Evolutionary conservation across 176 grass and related monocot genomes (phyloP).

Genomic region (Puccinellia tenuiflora): DNA sequence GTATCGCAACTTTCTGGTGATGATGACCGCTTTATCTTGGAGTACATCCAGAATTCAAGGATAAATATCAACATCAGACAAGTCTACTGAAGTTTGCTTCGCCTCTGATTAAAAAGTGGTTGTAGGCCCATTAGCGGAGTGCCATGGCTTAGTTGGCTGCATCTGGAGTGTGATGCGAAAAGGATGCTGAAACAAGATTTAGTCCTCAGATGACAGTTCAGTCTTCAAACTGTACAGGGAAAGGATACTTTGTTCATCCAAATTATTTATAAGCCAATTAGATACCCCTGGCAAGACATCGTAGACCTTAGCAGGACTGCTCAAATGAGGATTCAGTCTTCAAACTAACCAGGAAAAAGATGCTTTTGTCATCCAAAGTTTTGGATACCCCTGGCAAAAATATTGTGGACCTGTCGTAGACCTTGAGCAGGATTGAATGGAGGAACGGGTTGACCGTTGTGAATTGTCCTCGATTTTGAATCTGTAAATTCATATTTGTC

Average conservation of each 20-base stretch:
- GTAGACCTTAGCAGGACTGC: not conserved
- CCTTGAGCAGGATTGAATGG: not conserved
- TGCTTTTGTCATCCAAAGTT: not conserved
- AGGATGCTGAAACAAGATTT: not conserved
- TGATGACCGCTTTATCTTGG: conserved; percentile 43
- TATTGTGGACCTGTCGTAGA: not conserved
- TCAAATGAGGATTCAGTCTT: not conserved
- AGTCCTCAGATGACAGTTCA: not conserved
- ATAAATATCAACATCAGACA: conserved; percentile 92
- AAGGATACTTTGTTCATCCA: not conserved
- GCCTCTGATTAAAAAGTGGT: not conserved
- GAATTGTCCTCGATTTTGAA: not conserved
- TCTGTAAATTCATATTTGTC: not conserved
- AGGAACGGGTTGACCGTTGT: not conserved
- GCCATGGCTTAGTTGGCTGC: not conserved
- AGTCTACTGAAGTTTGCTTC: conserved; percentile 39
- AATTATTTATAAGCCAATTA: not conserved
- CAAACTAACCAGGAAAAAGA: not conserved
- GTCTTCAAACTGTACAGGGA: not conserved
- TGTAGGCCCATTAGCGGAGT: not conserved
- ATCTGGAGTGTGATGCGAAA: not conserved
- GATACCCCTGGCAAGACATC: not conserved
- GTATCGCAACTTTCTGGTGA: conserved; percentile 41
- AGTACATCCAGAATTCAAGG: conserved; percentile 70
- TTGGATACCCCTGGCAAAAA: not conserved